These are phyloP conservation scores for Plasmodium berghei DNA, from an alignment of 169 alveolate genomes.

Conservation along the genomic window DNA sequence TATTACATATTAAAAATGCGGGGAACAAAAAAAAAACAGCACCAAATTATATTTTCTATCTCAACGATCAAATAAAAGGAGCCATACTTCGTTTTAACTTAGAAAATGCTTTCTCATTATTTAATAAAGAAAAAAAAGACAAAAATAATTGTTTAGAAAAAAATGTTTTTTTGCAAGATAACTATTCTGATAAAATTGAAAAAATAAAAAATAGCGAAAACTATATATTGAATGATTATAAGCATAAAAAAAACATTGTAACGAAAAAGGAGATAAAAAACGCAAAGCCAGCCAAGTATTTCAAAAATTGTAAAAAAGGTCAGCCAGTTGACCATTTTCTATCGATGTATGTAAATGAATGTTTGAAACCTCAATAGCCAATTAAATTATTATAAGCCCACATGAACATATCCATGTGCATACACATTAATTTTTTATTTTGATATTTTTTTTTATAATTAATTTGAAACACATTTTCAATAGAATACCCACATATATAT, in stretches of 20 bases:
- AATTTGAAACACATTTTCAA: too few species aligned
- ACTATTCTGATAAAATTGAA: background rate
- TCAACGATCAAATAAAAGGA: constrained; percentile 16
- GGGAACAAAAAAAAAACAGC: background rate
- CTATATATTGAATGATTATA: constrained; percentile 49
- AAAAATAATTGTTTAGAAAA: background rate
- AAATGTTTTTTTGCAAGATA: background rate
- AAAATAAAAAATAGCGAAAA: constrained; percentile 10
- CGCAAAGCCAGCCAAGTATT: constrained; percentile 34
- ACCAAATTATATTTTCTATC: background rate
- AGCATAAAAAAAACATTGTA: constrained; percentile 30
- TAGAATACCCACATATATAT: too few species aligned
- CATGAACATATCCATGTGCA: background rate
- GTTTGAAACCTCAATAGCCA: too few species aligned
- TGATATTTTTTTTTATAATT: too few species aligned
- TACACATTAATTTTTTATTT: background rate
- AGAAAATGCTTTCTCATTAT: constrained; percentile 4
- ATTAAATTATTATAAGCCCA: background rate
- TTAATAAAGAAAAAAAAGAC: background rate
- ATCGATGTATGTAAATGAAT: background rate
- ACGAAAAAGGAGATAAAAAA: constrained; percentile 4
- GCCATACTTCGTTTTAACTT: constrained; percentile 7
- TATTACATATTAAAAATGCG: background rate
- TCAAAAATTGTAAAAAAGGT: constrained; percentile 28
- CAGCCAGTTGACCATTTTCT: constrained; percentile 9